Percentiles rank a stretch among this genome's conserved stretches.
Evolutionary conservation across 164 flowering plant species (phyloP).

Genomic region (Magnolia changhungtana): DNA sequence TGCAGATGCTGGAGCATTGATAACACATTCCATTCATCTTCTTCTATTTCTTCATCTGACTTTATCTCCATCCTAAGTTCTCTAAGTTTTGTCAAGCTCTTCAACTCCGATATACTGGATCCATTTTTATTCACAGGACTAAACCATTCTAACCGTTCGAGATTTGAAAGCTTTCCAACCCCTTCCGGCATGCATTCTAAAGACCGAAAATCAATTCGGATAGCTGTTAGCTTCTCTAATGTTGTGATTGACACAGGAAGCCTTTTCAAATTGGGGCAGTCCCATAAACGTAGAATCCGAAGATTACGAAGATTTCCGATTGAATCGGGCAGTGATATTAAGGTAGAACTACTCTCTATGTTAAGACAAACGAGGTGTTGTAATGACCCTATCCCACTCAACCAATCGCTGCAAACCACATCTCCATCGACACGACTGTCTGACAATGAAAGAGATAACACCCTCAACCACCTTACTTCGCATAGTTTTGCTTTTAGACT

Average conservation of each 20-base stretch:
- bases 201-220: not conserved
- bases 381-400: constrained; percentile 5
- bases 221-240: not conserved
- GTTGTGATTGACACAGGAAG: not conserved
- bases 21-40: not conserved
- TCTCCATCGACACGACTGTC: no score
- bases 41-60: constrained; percentile 1
- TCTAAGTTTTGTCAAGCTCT: constrained; percentile 1
- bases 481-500: not conserved
- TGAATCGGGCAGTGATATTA: not conserved
- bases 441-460: not conserved
- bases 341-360: not conserved
- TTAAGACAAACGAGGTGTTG: not conserved
- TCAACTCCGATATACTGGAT: not conserved
- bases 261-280: not conserved
- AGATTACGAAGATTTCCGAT: not conserved
- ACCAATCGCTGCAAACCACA: not conserved
- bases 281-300: not conserved
- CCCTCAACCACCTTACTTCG: constrained; percentile 1
- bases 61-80: not conserved
- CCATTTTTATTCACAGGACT: not conserved
- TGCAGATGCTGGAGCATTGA: not conserved
- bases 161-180: not conserved
- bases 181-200: not conserved
- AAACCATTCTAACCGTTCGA: not conserved